Percentiles rank a stretch among this genome's conserved stretches.
These are phyloP conservation scores for Apiospora marii DNA, from an alignment of 2,329 filamentous ascomycete species.

Conservation along the genomic window DNA sequence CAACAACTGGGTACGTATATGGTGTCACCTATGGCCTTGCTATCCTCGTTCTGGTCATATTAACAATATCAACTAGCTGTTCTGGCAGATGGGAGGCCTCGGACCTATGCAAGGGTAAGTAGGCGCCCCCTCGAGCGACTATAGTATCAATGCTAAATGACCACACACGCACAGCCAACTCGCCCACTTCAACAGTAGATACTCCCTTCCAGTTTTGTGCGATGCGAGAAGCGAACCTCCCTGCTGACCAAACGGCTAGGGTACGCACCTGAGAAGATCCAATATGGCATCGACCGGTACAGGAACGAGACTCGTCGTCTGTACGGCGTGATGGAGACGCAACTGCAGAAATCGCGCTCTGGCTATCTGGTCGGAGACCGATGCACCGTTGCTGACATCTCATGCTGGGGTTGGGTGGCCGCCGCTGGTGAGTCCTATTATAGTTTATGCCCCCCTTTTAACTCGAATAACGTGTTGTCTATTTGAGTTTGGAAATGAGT, in stretches of 20 bases:
- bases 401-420: slow-evolving; percentile 81
- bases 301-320: slow-evolving; percentile 82
- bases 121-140: slow-evolving; percentile 50
- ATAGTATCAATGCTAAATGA: background rate
- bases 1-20: slow-evolving; percentile 80
- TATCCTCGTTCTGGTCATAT: slow-evolving; percentile 83
- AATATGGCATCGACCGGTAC: slow-evolving; percentile 83
- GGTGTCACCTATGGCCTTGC: slow-evolving; percentile 76
- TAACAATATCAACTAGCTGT: slow-evolving; percentile 74
- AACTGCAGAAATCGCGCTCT: slow-evolving; percentile 65
- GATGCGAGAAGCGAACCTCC: background rate
- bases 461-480: background rate
- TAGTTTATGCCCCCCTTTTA: background rate
- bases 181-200: slow-evolving; percentile 72
- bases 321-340: slow-evolving; percentile 78
- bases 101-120: slow-evolving; percentile 87
- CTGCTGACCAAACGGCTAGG: background rate
- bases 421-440: slow-evolving; percentile 51
- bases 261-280: slow-evolving; percentile 36
- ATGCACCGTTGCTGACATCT: slow-evolving; percentile 79
- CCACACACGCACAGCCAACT: background rate
- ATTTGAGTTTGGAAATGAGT: background rate
- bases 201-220: background rate
- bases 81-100: slow-evolving; percentile 79
- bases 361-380: slow-evolving; percentile 73